phyloP scores from a whole-genome alignment of 2,329 filamentous ascomycete species.

The Dactylellina cionopaga region DNA sequence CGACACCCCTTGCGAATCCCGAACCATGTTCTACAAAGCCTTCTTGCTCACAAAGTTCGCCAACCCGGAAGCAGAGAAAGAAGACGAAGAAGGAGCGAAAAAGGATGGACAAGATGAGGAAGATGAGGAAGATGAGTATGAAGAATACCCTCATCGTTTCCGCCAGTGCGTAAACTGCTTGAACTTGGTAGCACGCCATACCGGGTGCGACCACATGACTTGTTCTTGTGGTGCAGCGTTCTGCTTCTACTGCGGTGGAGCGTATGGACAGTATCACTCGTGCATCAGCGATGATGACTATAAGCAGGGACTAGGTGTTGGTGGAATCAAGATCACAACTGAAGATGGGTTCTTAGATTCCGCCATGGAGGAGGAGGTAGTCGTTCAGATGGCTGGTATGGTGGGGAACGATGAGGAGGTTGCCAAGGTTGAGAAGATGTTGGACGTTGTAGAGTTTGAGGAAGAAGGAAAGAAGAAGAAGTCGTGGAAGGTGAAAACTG shows the following conservation, averaged over 20 bases:
- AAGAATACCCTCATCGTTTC: conserved; percentile 49
- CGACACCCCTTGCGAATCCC: conserved; percentile 40
- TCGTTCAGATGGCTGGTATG: conserved; percentile 14
- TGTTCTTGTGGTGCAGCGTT: conserved; percentile 44
- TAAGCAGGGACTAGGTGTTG: conserved; percentile 15
- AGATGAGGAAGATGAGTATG: conserved; percentile 29
- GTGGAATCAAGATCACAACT: conserved; percentile 46
- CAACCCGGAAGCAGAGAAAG: conserved; percentile 5
- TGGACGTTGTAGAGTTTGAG: conserved; percentile 32
- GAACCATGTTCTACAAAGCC: conserved; percentile 25
- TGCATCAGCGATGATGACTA: conserved; percentile 43
- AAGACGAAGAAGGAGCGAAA: neutral
- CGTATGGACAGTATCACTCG: conserved; percentile 41
- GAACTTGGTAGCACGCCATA: conserved; percentile 44
- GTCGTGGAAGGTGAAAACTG: conserved; percentile 35
- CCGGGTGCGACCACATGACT: conserved; percentile 49
- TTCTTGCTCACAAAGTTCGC: conserved; percentile 42
- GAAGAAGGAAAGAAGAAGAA: conserved; percentile 29
- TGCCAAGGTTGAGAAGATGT: conserved; percentile 20
- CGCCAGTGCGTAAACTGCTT: conserved; percentile 45
- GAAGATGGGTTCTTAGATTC: conserved; percentile 40
- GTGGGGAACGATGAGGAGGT: conserved; percentile 21
- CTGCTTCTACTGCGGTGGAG: conserved; percentile 47
- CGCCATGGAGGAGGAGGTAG: conserved; percentile 1
- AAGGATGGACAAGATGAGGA: conserved; percentile 14